Evolutionary conservation across 495 filamentous ascomycete species (phyloP), one percentile per base, ranked within the genome.

Genomic region (Trichocladium uniseriatum): DNA sequence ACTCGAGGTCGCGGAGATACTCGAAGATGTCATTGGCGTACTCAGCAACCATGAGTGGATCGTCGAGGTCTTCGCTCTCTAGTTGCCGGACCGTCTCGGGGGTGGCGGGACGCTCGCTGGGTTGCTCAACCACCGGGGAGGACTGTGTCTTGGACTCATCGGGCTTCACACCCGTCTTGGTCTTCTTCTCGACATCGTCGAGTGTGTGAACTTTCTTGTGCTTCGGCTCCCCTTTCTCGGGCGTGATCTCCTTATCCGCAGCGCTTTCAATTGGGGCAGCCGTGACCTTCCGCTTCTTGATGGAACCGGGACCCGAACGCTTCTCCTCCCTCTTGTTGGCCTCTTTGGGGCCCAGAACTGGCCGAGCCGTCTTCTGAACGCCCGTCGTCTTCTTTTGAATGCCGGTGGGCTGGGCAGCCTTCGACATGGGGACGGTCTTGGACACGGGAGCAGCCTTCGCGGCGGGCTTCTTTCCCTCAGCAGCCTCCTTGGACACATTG

Each of bases 11-110:
- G 55, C 79, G 82, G 55, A 97, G 79, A 65, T 98, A 96, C 36
- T 97, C 91, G 67, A 98, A 97, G 59, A 98, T 97, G 67, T 98
- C 92, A 34, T 81, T 81, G 29, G 94, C 92, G 62, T 98, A 98
- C 62, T 98, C 92, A 28, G 94, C 87, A 35, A 90, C 94, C 91
- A 97, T 97, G 57, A 95, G 71, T 14, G 92, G 94, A 60, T 98
- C 92, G 53, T 94, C 87, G 32, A 83, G 51, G 63, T 97, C 92
- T 61, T 97, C 90, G 27, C 69, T 72, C 59, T 97, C 92, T 32
- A 96, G 76, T 52, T 89, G 78, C 38, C 74, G 66, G 38, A 85
- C 78, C 28, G 65, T 74, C 11, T 72, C 71, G 3, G 72, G 71
- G 27, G 70, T 71, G 21, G 70, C n/a, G n/a, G n/a, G 53, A 27